A percentile compares a stretch with the other conserved stretches of the same genome.
These are phyloP conservation scores for Fusarium tricinctum DNA, from an alignment of 2,329 filamentous ascomycete species.

Conservation along the genomic window DNA sequence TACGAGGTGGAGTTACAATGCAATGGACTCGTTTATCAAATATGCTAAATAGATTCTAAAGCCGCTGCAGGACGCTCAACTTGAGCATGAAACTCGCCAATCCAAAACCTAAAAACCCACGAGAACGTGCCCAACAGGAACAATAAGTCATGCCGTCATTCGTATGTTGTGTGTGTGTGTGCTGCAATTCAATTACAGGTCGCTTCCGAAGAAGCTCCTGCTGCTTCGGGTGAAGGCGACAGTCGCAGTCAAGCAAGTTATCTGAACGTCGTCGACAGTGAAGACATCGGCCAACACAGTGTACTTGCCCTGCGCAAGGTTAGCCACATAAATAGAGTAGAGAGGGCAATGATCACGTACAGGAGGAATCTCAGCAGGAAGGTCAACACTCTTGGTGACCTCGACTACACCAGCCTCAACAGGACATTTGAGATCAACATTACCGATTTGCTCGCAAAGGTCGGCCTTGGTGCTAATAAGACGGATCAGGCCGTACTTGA, in stretches of 20 bases:
- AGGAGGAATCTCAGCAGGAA: constrained; percentile 89
- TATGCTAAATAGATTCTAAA: constrained; percentile 46
- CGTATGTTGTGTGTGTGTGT: constrained; percentile 31
- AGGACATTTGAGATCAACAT: constrained; percentile 91
- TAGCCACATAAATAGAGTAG: constrained; percentile 37
- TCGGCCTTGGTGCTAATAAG: constrained; percentile 85
- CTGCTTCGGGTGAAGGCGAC: constrained; percentile 68
- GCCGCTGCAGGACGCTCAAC: constrained; percentile 42
- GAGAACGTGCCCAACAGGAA: constrained; percentile 38
- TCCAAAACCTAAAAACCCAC: constrained; percentile 34
- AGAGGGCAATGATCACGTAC: constrained; percentile 67
- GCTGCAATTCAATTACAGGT: constrained; percentile 55
- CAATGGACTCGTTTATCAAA: constrained; percentile 32
- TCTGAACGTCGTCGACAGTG: constrained; percentile 77
- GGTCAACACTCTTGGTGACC: constrained; percentile 84
- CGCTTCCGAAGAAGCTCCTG: constrained; percentile 58
- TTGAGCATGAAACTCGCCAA: constrained; percentile 44
- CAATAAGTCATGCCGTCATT: constrained; percentile 28
- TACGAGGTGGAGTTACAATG: constrained; percentile 21
- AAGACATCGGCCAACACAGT: constrained; percentile 88
- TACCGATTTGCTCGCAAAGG: constrained; percentile 88
- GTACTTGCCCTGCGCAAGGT: constrained; percentile 81
- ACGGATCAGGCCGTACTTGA: constrained; percentile 95
- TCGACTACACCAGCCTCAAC: constrained; percentile 81
- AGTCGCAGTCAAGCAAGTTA: constrained; percentile 88